phyloP scores from a whole-genome alignment of 108 stramenopile genomes.

The Cyclostephanos invisitatus region DNA sequence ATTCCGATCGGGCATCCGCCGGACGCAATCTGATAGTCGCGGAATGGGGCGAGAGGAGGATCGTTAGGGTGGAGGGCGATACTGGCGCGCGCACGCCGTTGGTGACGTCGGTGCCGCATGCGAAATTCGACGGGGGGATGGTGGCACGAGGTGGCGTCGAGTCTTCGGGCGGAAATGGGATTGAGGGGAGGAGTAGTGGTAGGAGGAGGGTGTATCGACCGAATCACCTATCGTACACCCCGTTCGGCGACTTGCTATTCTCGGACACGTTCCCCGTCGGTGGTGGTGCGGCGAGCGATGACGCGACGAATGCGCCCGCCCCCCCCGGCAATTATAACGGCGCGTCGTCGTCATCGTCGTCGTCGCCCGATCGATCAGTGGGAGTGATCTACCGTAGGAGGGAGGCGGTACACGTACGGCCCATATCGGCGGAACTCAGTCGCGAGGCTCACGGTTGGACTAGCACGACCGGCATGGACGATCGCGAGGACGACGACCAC shows the following conservation, averaged over 20 bases:
- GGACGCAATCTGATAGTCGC: constrained; percentile 54
- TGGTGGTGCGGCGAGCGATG: too few relatives aligned
- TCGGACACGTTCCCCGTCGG: constrained; percentile 23
- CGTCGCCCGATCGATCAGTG: constrained; percentile 2
- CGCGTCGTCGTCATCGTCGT: not conserved
- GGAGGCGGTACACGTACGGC: constrained; percentile 52
- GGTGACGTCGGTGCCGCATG: constrained; percentile 42
- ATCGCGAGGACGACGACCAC: constrained; percentile 11
- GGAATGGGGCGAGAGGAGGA: constrained; percentile 79
- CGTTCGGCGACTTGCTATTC: constrained; percentile 77
- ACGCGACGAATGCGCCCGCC: too few relatives aligned
- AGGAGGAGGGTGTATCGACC: constrained; percentile 51
- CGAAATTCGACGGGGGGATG: not conserved
- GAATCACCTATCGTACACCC: constrained; percentile 56
- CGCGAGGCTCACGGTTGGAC: constrained; percentile 74
- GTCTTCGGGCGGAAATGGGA: too few relatives aligned
- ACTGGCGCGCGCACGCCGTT: constrained; percentile 79
- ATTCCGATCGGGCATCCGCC: constrained; percentile 31
- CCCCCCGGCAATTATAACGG: not conserved
- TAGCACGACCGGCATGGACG: constrained; percentile 10
- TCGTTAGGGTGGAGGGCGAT: constrained; percentile 67
- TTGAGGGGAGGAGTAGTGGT: not conserved
- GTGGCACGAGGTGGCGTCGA: not conserved
- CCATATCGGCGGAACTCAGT: constrained; percentile 59
- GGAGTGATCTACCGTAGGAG: constrained; percentile 53